A percentile compares a stretch with the other conserved stretches of the same genome.
Evolutionary conservation across 495 filamentous ascomycete species (phyloP).

Genomic region (Schizothecium vesticola): DNA sequence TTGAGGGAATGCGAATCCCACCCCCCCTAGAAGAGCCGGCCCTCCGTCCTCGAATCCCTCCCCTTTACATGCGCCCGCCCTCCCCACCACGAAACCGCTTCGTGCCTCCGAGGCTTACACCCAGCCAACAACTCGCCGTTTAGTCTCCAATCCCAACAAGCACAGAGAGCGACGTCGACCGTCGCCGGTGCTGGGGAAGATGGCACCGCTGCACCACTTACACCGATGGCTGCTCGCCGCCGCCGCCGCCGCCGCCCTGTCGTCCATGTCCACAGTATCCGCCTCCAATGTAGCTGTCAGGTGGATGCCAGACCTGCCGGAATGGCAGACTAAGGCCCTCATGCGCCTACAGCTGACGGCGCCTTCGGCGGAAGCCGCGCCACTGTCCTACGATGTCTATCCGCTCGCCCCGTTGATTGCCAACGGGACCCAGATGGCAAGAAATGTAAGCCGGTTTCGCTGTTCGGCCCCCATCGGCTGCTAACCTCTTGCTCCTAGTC

Average conservation of each 20-base stretch:
- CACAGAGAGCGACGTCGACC: constrained; percentile 38
- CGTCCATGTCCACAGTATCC: constrained; percentile 11
- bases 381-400: constrained; percentile 32
- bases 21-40: constrained; percentile 16
- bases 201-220: constrained; percentile 26
- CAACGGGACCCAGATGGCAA: constrained; percentile 29
- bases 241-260: constrained; percentile 20
- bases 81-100: constrained; percentile 13
- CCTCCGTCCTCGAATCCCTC: constrained; percentile 9
- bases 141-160: constrained; percentile 3
- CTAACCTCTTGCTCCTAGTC: constrained; percentile 19
- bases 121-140: constrained; percentile 21
- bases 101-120: constrained; percentile 13
- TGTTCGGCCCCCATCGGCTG: not conserved
- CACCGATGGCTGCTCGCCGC: constrained; percentile 21
- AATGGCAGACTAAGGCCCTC: constrained; percentile 25
- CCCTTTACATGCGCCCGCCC: constrained; percentile 15
- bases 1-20: constrained; percentile 21
- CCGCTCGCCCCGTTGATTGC: constrained; percentile 36
- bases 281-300: constrained; percentile 28
- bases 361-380: constrained; percentile 22
- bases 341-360: constrained; percentile 34
- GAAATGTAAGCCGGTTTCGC: constrained; percentile 21
- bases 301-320: constrained; percentile 23
- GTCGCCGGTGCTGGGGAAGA: constrained; percentile 30